Base-by-base conservation (phyloP, 2,329 filamentous ascomycete genomes). In the Aaosphaeria arxii region DNA sequence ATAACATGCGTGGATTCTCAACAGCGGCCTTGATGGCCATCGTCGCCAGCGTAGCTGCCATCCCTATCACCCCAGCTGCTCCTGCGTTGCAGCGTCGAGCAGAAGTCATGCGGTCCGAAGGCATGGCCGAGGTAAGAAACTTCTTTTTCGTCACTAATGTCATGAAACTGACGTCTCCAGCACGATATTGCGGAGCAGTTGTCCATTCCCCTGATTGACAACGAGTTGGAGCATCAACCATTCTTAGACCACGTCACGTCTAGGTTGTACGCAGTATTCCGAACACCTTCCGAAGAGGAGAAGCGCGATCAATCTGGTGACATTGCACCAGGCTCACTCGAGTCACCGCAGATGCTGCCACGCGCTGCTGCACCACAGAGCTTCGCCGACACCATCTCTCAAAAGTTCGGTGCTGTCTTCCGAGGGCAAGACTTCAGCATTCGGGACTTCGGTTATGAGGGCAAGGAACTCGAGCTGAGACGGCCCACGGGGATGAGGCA, bases 1-100 rank as follows among this genome's bases (percentile, higher is more conserved):
- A 44, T 5, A 38, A 13, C n/a, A 69, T 69, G 66, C 62, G 59
- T 32, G 57, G 52, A 32, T 57, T 60, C 48, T 52, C 60, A 31
- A 44, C 60, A 41, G 45, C 64, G 41, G 58, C 56, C 49, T 30
- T 65, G 7, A 47, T 64, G 57, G 61, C 61, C 42, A 44, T 64
- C 7, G 29, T 61, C 40, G 47, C 55, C 35, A 53, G 57, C 13
- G 60, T 61, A n/a, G 50, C 55, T 42, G 64, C 63, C 5, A 54
- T 65, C 24, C 67, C 66, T 4, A 69, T 70, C 51, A 67, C 66
- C 11, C 67, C 67, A 7, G 58, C 67, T 5, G 66, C 66, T 24
- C 63, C 63, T n/a, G 54, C 56, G 33, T 56, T 61, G 6, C 62
- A 67, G 41, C 61, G 56, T 47, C 60, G 63, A 6, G 66, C 59